Conservation (phyloP, 2,329 filamentous ascomycete species). For the Arachnomyces sp. region DNA sequence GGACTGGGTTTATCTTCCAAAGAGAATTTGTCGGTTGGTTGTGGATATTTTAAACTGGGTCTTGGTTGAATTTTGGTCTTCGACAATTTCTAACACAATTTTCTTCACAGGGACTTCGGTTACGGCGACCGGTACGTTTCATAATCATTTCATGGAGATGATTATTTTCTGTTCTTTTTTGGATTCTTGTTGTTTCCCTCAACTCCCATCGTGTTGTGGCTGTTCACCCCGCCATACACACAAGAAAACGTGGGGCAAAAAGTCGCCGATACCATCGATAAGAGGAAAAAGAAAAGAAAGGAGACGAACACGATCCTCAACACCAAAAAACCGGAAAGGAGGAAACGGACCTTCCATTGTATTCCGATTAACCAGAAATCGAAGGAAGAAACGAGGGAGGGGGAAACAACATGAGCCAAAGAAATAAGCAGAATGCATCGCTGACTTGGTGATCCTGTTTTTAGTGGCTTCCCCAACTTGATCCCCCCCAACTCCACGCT, state of each 20-base stretch:
- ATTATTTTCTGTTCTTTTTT: neutral
- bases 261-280: constrained; percentile 1
- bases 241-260: neutral
- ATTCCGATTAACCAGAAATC: neutral
- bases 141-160: neutral
- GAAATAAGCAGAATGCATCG: neutral
- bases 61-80: too few relatives aligned
- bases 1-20: too few relatives aligned
- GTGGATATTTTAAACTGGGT: too few relatives aligned
- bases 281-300: constrained; percentile 8
- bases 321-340: constrained; percentile 1
- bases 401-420: neutral
- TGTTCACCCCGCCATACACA: neutral
- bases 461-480: constrained; percentile 66
- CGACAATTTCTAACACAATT: too few relatives aligned
- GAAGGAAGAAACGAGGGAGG: neutral
- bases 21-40: too few relatives aligned
- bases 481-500: constrained; percentile 69
- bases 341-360: constrained; percentile 1
- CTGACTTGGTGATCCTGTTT: constrained; percentile 15
- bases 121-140: constrained; percentile 33
- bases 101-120: constrained; percentile 26
- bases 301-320: neutral
- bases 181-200: constrained; percentile 3
- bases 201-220: too few relatives aligned